Percentiles rank a stretch among this genome's conserved stretches.
Evolutionary conservation across 148 eudicot genomes (phyloP).

Genomic region (Pharnaceum exiguum): DNA sequence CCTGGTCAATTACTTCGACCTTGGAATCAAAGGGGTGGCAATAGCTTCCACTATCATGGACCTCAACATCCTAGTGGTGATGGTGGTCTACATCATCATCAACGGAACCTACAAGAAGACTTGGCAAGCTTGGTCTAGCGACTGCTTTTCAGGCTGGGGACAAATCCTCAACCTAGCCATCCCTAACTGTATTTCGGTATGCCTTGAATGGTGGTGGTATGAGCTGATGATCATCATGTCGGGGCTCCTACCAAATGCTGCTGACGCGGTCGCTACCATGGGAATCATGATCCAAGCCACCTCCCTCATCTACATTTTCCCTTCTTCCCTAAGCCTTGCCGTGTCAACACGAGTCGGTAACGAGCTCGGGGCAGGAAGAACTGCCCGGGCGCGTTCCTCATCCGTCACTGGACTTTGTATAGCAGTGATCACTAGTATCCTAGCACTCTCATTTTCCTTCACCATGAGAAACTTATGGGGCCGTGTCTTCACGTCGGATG

Average conservation of each 20-base stretch:
- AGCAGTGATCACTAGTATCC: conserved; percentile 31
- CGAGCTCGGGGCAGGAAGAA: conserved; percentile 55
- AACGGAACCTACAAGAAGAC: conserved; percentile 35
- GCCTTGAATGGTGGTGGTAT: conserved; percentile 92
- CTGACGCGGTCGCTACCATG: conserved; percentile 56
- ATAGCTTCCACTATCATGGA: conserved; percentile 27
- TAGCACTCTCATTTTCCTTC: conserved; percentile 38
- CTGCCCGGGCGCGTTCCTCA: conserved; percentile 29
- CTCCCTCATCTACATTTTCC: conserved; percentile 55
- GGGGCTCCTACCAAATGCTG: conserved; percentile 36
- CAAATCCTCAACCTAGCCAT: conserved; percentile 35
- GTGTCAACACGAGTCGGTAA: conserved; percentile 59
- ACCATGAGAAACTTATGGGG: conserved; percentile 45
- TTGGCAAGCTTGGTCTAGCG: conserved; percentile 35
- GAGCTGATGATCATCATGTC: conserved; percentile 65
- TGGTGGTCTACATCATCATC: conserved; percentile 23
- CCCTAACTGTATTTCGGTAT: conserved; percentile 61
- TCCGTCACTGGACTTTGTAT: conserved; percentile 32
- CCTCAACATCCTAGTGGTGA: conserved; percentile 30
- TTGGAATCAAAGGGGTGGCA: conserved; percentile 32
- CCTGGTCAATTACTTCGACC: conserved; percentile 14
- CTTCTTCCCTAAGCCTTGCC: conserved; percentile 42
- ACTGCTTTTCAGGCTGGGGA: conserved; percentile 43
- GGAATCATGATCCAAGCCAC: conserved; percentile 69
- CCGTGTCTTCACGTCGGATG: conserved; percentile 32